Base-by-base conservation (phyloP, 1,284 basidiomycete genomes). In the Ceraceosorus bombacis region DNA sequence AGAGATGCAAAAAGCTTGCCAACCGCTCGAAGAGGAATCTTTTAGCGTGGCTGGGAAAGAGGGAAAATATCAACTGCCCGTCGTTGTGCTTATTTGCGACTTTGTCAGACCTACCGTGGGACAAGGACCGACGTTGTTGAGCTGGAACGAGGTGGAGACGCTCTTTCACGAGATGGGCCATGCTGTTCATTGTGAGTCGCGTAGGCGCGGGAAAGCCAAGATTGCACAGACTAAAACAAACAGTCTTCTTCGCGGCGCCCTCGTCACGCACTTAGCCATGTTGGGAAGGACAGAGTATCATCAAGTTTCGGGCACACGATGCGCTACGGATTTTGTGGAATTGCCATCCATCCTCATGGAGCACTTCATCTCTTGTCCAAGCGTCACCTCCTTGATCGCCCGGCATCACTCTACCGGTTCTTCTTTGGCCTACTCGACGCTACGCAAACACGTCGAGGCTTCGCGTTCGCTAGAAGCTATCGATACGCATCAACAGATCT, bases 81-180 rank as follows among this genome's bases (percentile, higher is more conserved):
- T 96, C 38, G 89, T 96, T 5, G 94, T 95, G 4, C 80, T 98
- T 6, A 81, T 94, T 13, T 95, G 90, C 71, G 92, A 94, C 73
- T 96, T 97, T 73, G 80, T 85, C 12, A 82, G 82, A 27, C 87
- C 89, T 10, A 82, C 82, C 0, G 67, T 83, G 10, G 80, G 81
- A n/a, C 79, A 81, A 41, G 80, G 82, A 38, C 79, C 81, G 41
- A 87, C 86, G 0, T 80, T 88, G 49, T 79, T 98, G 37, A 86
- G 87, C 60, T 98, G 94, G 93, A 87, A 89, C 71, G 92, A 98
- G 72, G 89, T 97, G 7, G 83, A 89, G 77, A 98, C 94, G 1
- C 81, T 98, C 17, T 96, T 95, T 79, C 94, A 98, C 73, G 94
- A 98, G 79, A 97, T 98, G 93, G 94, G 94, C 0, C 94, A 98